These are phyloP conservation scores for Austroboletus niveus DNA, from an alignment of 1,284 basidiomycete genomes.

Conservation along the genomic window DNA sequence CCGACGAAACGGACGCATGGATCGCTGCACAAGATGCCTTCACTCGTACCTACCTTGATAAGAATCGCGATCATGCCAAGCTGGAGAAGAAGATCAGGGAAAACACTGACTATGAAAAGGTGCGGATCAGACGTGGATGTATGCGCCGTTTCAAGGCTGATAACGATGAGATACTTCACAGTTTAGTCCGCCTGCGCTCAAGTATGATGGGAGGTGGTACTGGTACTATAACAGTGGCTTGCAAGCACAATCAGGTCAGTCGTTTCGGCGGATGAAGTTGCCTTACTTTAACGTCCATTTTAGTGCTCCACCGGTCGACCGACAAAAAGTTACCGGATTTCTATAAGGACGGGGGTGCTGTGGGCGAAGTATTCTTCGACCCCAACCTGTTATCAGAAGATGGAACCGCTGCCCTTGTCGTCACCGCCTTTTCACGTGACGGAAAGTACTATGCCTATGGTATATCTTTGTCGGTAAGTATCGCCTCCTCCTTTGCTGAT, in stretches of 20 bases:
- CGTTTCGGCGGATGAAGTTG: background rate
- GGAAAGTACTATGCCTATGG: conserved; percentile 77
- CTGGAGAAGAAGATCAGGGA: conserved; percentile 60
- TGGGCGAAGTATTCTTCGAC: conserved; percentile 76
- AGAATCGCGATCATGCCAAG: conserved; percentile 54
- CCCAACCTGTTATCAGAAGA: conserved; percentile 71
- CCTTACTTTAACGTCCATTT: conserved; percentile 5
- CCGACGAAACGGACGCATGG: conserved; percentile 64
- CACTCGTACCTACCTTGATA: conserved; percentile 58
- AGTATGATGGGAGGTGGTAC: conserved; percentile 72
- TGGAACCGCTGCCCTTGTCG: conserved; percentile 66
- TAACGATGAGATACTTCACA: conserved; percentile 26
- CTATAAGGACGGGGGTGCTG: conserved; percentile 41
- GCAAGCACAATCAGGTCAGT: conserved; percentile 59
- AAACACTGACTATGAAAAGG: conserved; percentile 72
- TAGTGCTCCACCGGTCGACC: conserved; percentile 68
- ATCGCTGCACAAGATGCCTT: conserved; percentile 60
- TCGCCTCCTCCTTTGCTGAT: conserved; percentile 1
- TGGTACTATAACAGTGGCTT: conserved; percentile 75
- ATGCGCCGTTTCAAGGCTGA: background rate
- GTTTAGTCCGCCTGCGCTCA: conserved; percentile 61
- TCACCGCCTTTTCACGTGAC: conserved; percentile 59
- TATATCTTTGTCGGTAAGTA: conserved; percentile 63
- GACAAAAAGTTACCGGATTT: conserved; percentile 53
- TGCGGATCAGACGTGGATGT: conserved; percentile 28